Evolutionary conservation across 2,329 filamentous ascomycete genomes (phyloP).

Genomic region (Nemania sp.): DNA sequence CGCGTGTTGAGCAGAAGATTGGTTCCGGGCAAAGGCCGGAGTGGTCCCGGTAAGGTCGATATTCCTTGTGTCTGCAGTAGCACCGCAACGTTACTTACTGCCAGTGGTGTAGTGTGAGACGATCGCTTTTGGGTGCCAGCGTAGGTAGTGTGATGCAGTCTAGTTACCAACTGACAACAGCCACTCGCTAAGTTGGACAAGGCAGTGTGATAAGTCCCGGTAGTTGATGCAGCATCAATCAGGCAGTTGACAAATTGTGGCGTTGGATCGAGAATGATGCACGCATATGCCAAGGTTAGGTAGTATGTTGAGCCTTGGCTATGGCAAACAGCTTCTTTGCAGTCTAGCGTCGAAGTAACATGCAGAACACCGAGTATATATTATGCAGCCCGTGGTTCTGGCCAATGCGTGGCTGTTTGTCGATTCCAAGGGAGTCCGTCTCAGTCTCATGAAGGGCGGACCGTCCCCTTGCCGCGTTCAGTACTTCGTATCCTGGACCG

Average conservation of each 20-base stretch:
- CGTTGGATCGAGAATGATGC: constrained; percentile 20
- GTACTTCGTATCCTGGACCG: no score
- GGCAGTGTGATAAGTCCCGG: constrained; percentile 13
- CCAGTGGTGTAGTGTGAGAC: not conserved
- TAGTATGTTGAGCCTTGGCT: no score
- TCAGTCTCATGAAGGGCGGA: not conserved
- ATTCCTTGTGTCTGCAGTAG: constrained; percentile 26
- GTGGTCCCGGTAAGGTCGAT: constrained; percentile 8
- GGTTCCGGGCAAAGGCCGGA: constrained; percentile 5
- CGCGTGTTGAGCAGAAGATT: constrained; percentile 20
- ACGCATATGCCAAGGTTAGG: no score
- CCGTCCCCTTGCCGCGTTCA: not conserved
- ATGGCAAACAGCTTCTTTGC: no score
- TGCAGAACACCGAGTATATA: no score
- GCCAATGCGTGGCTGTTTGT: no score
- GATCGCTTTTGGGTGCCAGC: constrained; percentile 4
- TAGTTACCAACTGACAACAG: no score
- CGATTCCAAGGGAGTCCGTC: not conserved
- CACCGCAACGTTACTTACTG: constrained; percentile 33
- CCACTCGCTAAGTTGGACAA: no score
- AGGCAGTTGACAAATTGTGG: constrained; percentile 24
- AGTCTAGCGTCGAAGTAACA: no score
- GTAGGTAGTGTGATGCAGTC: not conserved
- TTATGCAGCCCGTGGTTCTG: no score
- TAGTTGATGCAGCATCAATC: constrained; percentile 23